Evolutionary conservation across 345 rosid genomes (phyloP), one percentile per base, ranked within the genome.

Genomic region (Gossypioides kirkii): DNA sequence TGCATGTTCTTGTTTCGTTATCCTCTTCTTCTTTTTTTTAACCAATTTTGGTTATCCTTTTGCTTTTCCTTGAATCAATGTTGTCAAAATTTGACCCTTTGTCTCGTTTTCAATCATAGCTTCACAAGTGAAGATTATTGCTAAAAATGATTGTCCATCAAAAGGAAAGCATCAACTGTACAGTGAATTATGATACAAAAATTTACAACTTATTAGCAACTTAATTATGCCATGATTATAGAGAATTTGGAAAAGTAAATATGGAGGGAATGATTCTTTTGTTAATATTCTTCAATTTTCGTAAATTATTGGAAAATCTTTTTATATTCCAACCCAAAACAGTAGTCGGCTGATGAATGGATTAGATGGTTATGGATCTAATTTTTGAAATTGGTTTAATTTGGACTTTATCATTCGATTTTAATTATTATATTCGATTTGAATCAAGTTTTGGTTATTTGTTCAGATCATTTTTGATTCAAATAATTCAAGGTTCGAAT

Each of bases 1-100:
- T 71, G 13, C 65, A 58, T 43, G 10, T 42, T 45, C 74, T 71
- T 71, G 52, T 8, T 56, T 56, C 74, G 42, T 18, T 8, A 18
- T 8, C 58, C 6, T 32, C 36, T 32, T 32, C 36, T 28, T 49
- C 38, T 12, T 71, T 20, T 8, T 8, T 41, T 6, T 16, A 17
- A 12, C 42, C 46, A 52, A 23, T 43, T 22, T 22, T 3, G 16
- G 2, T 12, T 58, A 23, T 25, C 16, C 36, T 20, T 22, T 36
- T 71, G 64, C 74, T 71, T 71, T 71, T 41, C 74, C 36, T 6
- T 23, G 52, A 71, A 71, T 56, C 74, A 58, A 55, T 56, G 54
- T 41, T 42, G 36, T 54, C 23, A 54, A 32, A 71, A 38, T 18
- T 70, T 70, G 26, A 32, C 49, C 55, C 38, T 0, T 46, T 66